These are phyloP conservation scores for Collybia nuda DNA, from an alignment of 768 basidiomycete species.

Conservation along the genomic window DNA sequence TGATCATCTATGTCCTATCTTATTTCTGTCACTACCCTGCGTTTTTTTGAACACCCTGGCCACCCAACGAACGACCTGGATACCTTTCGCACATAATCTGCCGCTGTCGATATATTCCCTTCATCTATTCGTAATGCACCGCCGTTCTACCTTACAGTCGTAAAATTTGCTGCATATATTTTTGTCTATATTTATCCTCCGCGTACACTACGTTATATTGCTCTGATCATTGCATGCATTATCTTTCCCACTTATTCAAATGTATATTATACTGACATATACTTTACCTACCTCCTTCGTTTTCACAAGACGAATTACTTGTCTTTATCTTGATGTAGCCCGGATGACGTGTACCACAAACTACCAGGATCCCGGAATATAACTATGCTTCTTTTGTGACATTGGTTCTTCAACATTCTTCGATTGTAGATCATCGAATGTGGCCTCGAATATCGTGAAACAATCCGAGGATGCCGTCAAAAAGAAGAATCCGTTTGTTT, in stretches of 20 bases:
- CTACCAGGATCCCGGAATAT: too few relatives aligned
- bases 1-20: constrained; percentile 1
- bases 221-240: constrained; percentile 5
- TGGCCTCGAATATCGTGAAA: too few relatives aligned
- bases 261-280: constrained; percentile 1
- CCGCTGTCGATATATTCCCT: not conserved
- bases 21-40: not conserved
- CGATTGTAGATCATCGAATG: too few relatives aligned
- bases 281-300: not conserved
- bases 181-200: not conserved
- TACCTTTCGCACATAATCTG: not conserved
- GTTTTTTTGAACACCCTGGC: not conserved
- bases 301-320: not conserved
- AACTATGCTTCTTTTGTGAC: too few relatives aligned
- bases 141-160: constrained; percentile 12
- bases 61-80: too few relatives aligned
- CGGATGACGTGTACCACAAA: too few relatives aligned
- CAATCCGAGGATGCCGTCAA: too few relatives aligned
- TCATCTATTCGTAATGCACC: not conserved
- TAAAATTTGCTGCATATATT: constrained; percentile 17
- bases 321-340: too few relatives aligned
- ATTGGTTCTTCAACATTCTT: too few relatives aligned
- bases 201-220: not conserved
- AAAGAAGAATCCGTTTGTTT: too few relatives aligned
- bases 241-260: constrained; percentile 1